phyloP scores from a whole-genome alignment of 2,329 filamentous ascomycete species.

The Dryadomyces quercus-mongolicae region DNA sequence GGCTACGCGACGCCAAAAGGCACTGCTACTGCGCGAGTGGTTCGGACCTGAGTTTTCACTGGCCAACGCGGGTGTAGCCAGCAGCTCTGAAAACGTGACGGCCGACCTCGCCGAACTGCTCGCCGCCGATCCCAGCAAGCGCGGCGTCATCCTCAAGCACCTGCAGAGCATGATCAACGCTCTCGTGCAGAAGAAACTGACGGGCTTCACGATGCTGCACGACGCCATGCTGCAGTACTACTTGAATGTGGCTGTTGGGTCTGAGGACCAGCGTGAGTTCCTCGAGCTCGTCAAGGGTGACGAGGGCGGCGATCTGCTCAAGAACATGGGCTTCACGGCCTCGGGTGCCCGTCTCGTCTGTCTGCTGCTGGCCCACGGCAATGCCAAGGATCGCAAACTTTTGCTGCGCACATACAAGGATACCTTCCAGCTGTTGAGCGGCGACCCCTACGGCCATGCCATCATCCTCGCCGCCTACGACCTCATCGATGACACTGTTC shows the following conservation, averaged over 20 bases:
- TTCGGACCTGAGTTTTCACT: slow-evolving; percentile 89
- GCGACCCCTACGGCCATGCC: slow-evolving; percentile 65
- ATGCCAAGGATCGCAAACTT: slow-evolving; percentile 84
- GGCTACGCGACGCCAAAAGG: slow-evolving; percentile 77
- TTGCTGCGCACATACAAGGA: slow-evolving; percentile 83
- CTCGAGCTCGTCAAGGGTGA: slow-evolving; percentile 85
- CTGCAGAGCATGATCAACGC: slow-evolving; percentile 80
- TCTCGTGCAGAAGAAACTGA: slow-evolving; percentile 91
- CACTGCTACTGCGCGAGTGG: slow-evolving; percentile 80
- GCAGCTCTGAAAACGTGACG: slow-evolving; percentile 32
- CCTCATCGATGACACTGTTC: slow-evolving; percentile 86
- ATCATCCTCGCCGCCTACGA: slow-evolving; percentile 81
- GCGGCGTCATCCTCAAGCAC: slow-evolving; percentile 74
- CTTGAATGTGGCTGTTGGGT: slow-evolving; percentile 62
- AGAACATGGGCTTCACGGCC: slow-evolving; percentile 93
- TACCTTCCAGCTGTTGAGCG: slow-evolving; percentile 73
- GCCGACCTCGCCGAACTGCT: slow-evolving; percentile 67
- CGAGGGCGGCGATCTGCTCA: slow-evolving; percentile 77
- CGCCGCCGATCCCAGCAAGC: slow-evolving; percentile 69
- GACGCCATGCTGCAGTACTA: slow-evolving; percentile 98
- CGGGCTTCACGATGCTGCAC: slow-evolving; percentile 93
- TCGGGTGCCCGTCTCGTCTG: slow-evolving; percentile 75
- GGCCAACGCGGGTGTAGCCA: slow-evolving; percentile 27
- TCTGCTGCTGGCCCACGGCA: slow-evolving; percentile 70
- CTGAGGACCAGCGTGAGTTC: slow-evolving; percentile 75